Conservation (phyloP, 257 asterid genomes). For the Jaltomata sinuosa region DNA sequence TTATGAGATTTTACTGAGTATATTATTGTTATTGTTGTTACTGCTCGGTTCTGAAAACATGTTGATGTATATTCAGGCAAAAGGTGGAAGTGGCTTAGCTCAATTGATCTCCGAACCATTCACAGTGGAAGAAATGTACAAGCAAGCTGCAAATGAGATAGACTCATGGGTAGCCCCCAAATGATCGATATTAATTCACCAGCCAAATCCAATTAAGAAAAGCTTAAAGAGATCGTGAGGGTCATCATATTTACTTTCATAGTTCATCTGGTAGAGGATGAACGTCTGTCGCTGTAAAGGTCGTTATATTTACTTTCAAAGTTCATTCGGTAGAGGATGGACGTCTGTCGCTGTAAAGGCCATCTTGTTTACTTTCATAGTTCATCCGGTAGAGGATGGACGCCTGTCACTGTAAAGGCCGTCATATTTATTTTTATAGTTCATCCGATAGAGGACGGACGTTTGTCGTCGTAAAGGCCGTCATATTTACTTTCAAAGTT, state of each 20-base stretch:
- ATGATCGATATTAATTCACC: neutral
- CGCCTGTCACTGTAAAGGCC: fast-evolving
- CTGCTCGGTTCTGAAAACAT: neutral
- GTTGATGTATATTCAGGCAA: constrained; percentile 28
- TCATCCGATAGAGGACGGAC: neutral
- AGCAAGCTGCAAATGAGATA: constrained; percentile 59
- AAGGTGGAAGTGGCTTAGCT: constrained; percentile 16
- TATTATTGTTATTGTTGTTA: neutral
- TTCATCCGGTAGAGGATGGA: neutral
- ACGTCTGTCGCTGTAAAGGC: neutral
- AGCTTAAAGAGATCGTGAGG: too few species aligned
- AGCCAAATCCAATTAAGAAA: too few species aligned
- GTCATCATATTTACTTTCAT: neutral
- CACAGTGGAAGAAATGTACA: constrained; percentile 54
- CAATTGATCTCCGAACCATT: constrained; percentile 21
- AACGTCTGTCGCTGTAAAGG: neutral
- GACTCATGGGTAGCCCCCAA: constrained; percentile 33
- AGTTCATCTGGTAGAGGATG: neutral
- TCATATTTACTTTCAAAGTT: neutral
- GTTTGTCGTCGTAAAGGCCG: fast-evolving
- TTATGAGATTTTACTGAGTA: neutral
- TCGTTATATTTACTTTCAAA: neutral
- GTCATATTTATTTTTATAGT: neutral
- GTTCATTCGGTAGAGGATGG: neutral
- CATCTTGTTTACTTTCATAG: neutral